Percentiles rank a stretch among this genome's conserved stretches.
Conservation (phyloP, 148 eudicot genomes). For the Agrostemma githago region DNA sequence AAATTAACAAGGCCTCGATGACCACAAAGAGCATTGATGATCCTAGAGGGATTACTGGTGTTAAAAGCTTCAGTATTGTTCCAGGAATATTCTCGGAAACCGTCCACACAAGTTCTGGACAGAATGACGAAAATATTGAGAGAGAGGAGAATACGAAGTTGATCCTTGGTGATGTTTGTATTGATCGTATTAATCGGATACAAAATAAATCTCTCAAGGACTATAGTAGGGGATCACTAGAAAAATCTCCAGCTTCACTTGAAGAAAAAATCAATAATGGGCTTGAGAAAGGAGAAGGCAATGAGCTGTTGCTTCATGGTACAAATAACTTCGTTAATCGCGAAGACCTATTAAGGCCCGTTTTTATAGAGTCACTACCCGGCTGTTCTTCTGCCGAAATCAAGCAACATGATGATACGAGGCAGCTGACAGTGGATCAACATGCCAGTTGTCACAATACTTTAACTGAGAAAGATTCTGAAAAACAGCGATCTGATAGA, state of each 20-base stretch:
- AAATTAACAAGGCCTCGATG: slow-evolving; percentile 24
- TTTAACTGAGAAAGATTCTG: slow-evolving; percentile 1
- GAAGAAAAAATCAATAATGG: slow-evolving; percentile 20
- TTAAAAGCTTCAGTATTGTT: slow-evolving; percentile 16
- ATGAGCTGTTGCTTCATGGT: slow-evolving; percentile 21
- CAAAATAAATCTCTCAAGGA: slow-evolving; percentile 45
- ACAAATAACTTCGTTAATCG: slow-evolving; percentile 13
- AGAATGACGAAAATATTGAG: slow-evolving; percentile 20
- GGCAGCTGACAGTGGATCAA: slow-evolving; percentile 6
- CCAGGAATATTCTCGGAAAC: slow-evolving; percentile 19
- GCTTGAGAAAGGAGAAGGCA: slow-evolving; percentile 22
- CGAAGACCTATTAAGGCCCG: slow-evolving; percentile 13
- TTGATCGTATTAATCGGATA: slow-evolving; percentile 30
- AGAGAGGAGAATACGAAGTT: slow-evolving; percentile 21
- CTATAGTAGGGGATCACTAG: slow-evolving; percentile 37
- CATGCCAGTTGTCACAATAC: slow-evolving; percentile 3
- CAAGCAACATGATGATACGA: slow-evolving; percentile 19
- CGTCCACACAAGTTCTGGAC: slow-evolving; percentile 22
- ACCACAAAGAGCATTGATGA: slow-evolving; percentile 23
- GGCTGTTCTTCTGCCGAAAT: slow-evolving; percentile 20
- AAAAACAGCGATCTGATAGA: not conserved
- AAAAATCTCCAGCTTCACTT: slow-evolving; percentile 15
- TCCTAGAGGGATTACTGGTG: slow-evolving; percentile 18
- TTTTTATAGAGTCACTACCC: slow-evolving; percentile 6
- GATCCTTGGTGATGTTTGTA: slow-evolving; percentile 24